Percentiles rank a stretch among this genome's conserved stretches.
phyloP scores from a whole-genome alignment of 2,329 filamentous ascomycete genomes.

The Aspergillus ustus region DNA sequence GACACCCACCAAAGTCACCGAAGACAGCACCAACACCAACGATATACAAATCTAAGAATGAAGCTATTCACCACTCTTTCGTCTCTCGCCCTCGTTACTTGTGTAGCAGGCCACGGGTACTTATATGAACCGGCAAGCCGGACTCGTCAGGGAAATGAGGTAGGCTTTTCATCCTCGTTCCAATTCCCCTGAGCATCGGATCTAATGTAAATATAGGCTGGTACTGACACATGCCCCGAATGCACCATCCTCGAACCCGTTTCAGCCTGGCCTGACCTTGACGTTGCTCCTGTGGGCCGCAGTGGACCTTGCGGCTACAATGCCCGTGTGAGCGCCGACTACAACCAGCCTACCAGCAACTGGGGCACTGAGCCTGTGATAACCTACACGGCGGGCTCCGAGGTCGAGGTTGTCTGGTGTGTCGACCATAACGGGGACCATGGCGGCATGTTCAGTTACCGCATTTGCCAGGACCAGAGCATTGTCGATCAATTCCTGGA shows the following conservation, averaged over 20 bases:
- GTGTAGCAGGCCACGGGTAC: constrained; percentile 4
- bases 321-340: constrained; percentile 58
- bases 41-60: background rate
- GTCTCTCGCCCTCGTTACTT: background rate
- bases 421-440: constrained; percentile 62
- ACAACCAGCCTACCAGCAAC: constrained; percentile 52
- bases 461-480: constrained; percentile 57
- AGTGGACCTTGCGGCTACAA: constrained; percentile 61
- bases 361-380: constrained; percentile 53
- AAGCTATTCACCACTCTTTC: background rate
- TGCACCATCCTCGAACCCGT: constrained; percentile 61
- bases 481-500: constrained; percentile 57
- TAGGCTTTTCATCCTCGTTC: background rate
- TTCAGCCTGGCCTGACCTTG: constrained; percentile 54
- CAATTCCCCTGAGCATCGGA: background rate
- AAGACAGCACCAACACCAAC: background rate
- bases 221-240: constrained; percentile 57
- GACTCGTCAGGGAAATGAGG: constrained; percentile 9
- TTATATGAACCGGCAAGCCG: constrained; percentile 9
- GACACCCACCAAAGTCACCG: too few relatives aligned
- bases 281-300: constrained; percentile 51
- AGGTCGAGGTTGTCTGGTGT: constrained; percentile 59
- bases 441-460: constrained; percentile 61
- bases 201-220: background rate
- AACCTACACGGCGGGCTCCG: constrained; percentile 53